These are phyloP conservation scores for Melanogaster broomeanus DNA, from an alignment of 768 basidiomycete species.

Conservation along the genomic window DNA sequence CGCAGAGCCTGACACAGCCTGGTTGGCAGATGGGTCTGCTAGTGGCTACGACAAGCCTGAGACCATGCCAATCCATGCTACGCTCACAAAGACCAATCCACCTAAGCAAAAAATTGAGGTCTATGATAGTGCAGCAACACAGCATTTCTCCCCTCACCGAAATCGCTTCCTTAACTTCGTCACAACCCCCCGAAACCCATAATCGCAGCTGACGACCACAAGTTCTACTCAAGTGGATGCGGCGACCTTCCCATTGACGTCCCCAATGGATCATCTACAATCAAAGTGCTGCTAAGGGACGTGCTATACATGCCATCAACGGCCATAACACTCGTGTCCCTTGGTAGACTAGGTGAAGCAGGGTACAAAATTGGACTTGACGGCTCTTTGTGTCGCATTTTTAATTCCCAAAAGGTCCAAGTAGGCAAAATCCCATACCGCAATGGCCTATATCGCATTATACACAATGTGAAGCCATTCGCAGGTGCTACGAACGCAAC, in stretches of 20 bases:
- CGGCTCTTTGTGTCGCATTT: not conserved
- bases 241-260: not conserved
- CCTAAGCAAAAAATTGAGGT: too few species aligned
- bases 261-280: slow-evolving; percentile 1
- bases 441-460: not conserved
- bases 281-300: too few species aligned
- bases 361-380: not conserved
- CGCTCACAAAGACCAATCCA: too few species aligned
- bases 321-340: slow-evolving; percentile 1
- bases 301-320: slow-evolving; percentile 3
- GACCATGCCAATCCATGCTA: too few species aligned
- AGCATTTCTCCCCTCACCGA: not conserved
- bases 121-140: too few species aligned
- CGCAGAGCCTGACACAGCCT: not conserved
- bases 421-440: not conserved
- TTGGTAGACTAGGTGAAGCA: not conserved
- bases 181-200: too few species aligned
- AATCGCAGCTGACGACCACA: not conserved
- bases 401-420: not conserved
- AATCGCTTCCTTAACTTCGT: too few species aligned
- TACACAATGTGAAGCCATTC: not conserved
- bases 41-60: too few species aligned
- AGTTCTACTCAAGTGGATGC: not conserved
- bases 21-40: too few species aligned
- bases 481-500: not conserved